Conservation (phyloP, 345 rosid species). For the Passiflora organensis region DNA sequence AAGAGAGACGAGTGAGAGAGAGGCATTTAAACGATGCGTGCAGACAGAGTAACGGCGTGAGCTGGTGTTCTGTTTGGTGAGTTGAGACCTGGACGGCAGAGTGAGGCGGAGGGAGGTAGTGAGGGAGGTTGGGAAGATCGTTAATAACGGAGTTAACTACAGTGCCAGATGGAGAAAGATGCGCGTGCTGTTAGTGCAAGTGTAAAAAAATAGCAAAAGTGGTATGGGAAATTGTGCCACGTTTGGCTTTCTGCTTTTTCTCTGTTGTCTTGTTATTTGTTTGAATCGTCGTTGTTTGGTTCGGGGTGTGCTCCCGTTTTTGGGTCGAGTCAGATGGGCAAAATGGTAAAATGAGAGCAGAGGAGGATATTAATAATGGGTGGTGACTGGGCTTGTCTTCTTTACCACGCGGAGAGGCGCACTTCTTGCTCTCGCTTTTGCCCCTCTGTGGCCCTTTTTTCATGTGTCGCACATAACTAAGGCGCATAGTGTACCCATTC, state of each 20-base stretch:
- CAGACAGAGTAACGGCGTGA: too few species aligned
- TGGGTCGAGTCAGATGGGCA: not conserved
- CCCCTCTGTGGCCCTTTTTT: too few species aligned
- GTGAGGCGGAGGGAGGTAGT: not conserved
- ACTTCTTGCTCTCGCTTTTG: not conserved
- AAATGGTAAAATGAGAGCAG: not conserved
- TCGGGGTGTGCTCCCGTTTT: not conserved
- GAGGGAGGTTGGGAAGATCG: slow-evolving; percentile 1
- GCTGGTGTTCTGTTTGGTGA: not conserved
- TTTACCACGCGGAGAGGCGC: slow-evolving; percentile 4
- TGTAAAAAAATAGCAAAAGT: not conserved
- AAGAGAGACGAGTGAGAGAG: too few species aligned
- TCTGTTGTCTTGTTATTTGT: not conserved
- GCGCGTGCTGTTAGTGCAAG: not conserved
- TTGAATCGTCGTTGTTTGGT: not conserved
- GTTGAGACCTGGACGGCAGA: not conserved
- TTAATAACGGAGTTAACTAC: slow-evolving; percentile 13
- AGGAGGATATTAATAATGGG: too few species aligned
- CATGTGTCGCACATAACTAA: too few species aligned
- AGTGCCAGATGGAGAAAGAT: not conserved
- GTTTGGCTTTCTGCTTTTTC: slow-evolving; percentile 17
- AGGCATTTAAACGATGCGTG: too few species aligned
- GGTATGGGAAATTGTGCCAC: slow-evolving; percentile 62
- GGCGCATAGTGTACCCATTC: too few species aligned
- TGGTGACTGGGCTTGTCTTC: not conserved